phyloP scores from a whole-genome alignment of 495 filamentous ascomycete genomes.

The Tuber brumale region DNA sequence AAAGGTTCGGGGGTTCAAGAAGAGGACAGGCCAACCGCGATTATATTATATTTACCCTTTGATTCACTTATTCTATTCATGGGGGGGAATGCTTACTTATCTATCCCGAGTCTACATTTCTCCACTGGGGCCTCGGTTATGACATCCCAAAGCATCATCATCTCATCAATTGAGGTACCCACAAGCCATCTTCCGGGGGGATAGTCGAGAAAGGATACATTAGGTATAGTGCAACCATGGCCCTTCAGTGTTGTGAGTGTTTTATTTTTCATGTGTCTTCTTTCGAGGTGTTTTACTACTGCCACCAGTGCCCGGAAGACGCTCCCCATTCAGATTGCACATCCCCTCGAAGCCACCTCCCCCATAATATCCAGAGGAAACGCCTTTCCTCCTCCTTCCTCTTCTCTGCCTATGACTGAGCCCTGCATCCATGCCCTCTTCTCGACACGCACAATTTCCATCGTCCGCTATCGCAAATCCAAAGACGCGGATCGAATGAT shows the following conservation, averaged over 20 bases:
- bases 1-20: conserved; percentile 39
- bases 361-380: conserved; percentile 49
- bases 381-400: conserved; percentile 18
- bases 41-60: conserved; percentile 7
- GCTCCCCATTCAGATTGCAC: not conserved
- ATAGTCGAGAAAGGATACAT: conserved; percentile 65
- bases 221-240: conserved; percentile 62
- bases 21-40: too few species aligned
- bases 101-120: conserved; percentile 26
- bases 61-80: not conserved
- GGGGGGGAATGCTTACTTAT: not conserved
- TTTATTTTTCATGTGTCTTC: conserved; percentile 25
- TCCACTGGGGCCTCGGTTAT: conserved; percentile 32
- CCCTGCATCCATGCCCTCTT: conserved; percentile 15
- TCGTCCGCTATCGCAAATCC: conserved; percentile 28
- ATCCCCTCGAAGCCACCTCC: conserved; percentile 15
- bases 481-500: conserved; percentile 38
- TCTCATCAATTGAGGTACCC: conserved; percentile 66
- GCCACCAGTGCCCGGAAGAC: not conserved
- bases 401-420: conserved; percentile 22
- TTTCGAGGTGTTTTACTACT: conserved; percentile 12
- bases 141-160: conserved; percentile 60
- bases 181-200: conserved; percentile 61
- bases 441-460: not conserved
- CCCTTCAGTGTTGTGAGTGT: conserved; percentile 34